Evolutionary conservation across 2,329 filamentous ascomycete species (phyloP).

Genomic region (Clonostachys chloroleuca): DNA sequence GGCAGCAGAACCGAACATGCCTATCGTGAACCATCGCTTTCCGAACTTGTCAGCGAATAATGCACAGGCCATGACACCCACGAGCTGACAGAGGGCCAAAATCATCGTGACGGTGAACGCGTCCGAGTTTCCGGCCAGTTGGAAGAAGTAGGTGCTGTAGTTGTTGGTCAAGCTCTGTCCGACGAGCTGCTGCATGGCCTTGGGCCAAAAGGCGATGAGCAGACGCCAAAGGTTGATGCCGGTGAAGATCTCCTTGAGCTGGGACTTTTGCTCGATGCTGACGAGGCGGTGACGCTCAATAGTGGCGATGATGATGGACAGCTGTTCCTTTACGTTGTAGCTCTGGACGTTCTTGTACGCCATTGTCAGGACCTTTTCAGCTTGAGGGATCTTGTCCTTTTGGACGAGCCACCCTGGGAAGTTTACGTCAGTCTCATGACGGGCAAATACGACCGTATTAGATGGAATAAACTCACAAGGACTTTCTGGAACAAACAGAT

Average conservation of each 20-base stretch:
- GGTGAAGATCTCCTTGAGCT: slow-evolving; percentile 1
- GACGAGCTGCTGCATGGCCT: slow-evolving; percentile 3
- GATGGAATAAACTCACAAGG: background rate
- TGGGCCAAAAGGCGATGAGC: slow-evolving; percentile 4
- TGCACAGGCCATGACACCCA: background rate
- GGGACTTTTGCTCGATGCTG: background rate
- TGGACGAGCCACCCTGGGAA: background rate
- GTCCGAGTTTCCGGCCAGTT: background rate
- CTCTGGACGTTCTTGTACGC: slow-evolving; percentile 1
- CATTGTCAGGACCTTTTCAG: background rate
- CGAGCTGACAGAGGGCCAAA: background rate
- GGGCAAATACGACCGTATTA: no score
- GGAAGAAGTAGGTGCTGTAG: slow-evolving; percentile 3
- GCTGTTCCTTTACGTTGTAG: slow-evolving; percentile 1
- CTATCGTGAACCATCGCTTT: background rate
- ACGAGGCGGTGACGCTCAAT: background rate
- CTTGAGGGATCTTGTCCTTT: background rate
- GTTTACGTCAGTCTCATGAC: no score
- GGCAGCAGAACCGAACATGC: background rate
- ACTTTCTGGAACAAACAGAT: slow-evolving; percentile 2
- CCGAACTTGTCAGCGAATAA: background rate
- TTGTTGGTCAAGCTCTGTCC: slow-evolving; percentile 4
- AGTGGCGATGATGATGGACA: background rate
- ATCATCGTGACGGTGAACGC: background rate
- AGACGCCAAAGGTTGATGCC: slow-evolving; percentile 3